These are phyloP conservation scores for Pythium chondricola DNA, from an alignment of 352 stramenopile species.

Conservation along the genomic window DNA sequence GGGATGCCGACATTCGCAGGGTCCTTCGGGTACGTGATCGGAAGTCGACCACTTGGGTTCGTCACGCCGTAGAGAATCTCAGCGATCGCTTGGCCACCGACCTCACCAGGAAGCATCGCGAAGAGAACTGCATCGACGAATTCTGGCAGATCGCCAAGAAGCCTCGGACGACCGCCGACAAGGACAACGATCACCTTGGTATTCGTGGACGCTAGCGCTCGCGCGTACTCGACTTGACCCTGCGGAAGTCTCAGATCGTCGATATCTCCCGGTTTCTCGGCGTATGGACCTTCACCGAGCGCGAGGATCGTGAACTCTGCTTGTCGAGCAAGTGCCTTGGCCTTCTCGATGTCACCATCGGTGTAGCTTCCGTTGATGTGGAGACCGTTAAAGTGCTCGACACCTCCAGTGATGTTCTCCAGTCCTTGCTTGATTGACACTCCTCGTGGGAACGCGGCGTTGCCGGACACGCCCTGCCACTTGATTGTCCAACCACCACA, in stretches of 20 bases:
- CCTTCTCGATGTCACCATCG: slow-evolving; percentile 3
- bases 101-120: slow-evolving; percentile 44
- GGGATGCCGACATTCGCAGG: slow-evolving; percentile 36
- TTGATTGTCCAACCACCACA: slow-evolving; percentile 82
- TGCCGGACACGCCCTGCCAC: slow-evolving; percentile 44
- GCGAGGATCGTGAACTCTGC: slow-evolving; percentile 22
- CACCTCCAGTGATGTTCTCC: not conserved
- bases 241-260: slow-evolving; percentile 32
- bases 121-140: slow-evolving; percentile 38
- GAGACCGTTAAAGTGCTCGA: slow-evolving; percentile 18
- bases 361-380: slow-evolving; percentile 14
- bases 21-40: slow-evolving; percentile 64
- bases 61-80: slow-evolving; percentile 43
- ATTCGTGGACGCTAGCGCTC: slow-evolving; percentile 23
- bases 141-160: slow-evolving; percentile 28
- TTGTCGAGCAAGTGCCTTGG: slow-evolving; percentile 3
- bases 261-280: slow-evolving; percentile 60
- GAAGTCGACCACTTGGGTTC: slow-evolving; percentile 54
- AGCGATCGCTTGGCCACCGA: slow-evolving; percentile 42
- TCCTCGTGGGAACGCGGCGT: slow-evolving; percentile 22
- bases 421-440: slow-evolving; percentile 22
- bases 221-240: slow-evolving; percentile 40
- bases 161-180: slow-evolving; percentile 42
- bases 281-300: slow-evolving; percentile 25
- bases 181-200: slow-evolving; percentile 59